A percentile compares a stretch with the other conserved stretches of the same genome.
phyloP scores from a whole-genome alignment of 2,329 filamentous ascomycete species.

The Exophiala sp. region DNA sequence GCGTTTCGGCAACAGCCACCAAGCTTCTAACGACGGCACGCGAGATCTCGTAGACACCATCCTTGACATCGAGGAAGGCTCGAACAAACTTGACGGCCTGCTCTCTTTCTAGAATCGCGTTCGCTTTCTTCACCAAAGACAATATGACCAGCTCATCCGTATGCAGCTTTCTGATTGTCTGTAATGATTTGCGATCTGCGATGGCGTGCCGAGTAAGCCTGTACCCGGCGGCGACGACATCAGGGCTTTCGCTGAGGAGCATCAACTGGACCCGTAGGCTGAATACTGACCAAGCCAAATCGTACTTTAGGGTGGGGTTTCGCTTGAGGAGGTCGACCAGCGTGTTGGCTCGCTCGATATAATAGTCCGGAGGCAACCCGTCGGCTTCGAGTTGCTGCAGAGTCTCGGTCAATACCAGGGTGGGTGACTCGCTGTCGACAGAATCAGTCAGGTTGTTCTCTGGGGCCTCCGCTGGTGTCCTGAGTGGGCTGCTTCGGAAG shows the following conservation, averaged over 20 bases:
- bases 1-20: conserved; percentile 82
- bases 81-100: conserved; percentile 95
- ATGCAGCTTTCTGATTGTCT: conserved; percentile 80
- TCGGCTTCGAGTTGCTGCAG: conserved; percentile 84
- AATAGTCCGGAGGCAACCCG: conserved; percentile 88
- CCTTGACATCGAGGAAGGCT: conserved; percentile 92
- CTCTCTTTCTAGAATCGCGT: conserved; percentile 94
- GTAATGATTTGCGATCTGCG: conserved; percentile 82
- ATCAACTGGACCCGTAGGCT: conserved; percentile 91
- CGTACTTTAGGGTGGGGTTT: conserved; percentile 90
- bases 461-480: conserved; percentile 47
- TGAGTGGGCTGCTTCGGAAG: conserved; percentile 54
- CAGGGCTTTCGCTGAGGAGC: conserved; percentile 90
- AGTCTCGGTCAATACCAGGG: conserved; percentile 83
- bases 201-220: conserved; percentile 91
- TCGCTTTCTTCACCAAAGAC: conserved; percentile 91
- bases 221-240: conserved; percentile 93
- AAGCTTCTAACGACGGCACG: conserved; percentile 83
- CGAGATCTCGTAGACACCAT: conserved; percentile 83
- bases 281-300: conserved; percentile 93
- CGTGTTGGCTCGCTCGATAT: conserved; percentile 86
- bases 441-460: conserved; percentile 60
- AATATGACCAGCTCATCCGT: conserved; percentile 90
- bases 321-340: conserved; percentile 96
- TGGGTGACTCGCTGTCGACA: conserved; percentile 73